Percentiles rank a stretch among this genome's conserved stretches.
These are phyloP conservation scores for Puccinia polysora DNA, from an alignment of 1,284 basidiomycete genomes.

Conservation along the genomic window DNA sequence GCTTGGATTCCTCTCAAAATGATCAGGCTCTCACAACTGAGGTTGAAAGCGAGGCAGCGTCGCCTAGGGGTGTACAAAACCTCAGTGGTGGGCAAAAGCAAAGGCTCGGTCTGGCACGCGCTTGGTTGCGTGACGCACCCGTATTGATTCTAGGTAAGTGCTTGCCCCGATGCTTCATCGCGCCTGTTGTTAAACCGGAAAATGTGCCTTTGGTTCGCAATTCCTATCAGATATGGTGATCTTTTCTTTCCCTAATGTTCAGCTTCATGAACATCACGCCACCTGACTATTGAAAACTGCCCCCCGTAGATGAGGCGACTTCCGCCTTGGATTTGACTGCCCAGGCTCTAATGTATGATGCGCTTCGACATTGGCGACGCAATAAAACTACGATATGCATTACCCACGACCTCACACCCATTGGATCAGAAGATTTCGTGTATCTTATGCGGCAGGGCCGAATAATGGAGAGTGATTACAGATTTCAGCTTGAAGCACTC, in stretches of 20 bases:
- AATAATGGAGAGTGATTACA: constrained; percentile 84
- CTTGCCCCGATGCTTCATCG: too few relatives aligned
- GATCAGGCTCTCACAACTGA: not conserved
- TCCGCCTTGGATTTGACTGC: constrained; percentile 88
- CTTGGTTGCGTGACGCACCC: constrained; percentile 75
- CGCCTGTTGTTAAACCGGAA: not conserved
- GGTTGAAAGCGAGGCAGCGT: constrained; percentile 59
- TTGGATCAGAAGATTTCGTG: constrained; percentile 72
- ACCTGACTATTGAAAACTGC: too few relatives aligned
- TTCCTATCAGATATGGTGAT: not conserved
- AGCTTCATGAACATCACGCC: not conserved
- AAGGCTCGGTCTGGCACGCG: constrained; percentile 82
- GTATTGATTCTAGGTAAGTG: constrained; percentile 80
- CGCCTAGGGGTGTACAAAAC: constrained; percentile 57
- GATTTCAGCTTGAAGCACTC: constrained; percentile 64
- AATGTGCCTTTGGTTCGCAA: not conserved
- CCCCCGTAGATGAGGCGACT: constrained; percentile 77
- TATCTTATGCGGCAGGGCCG: constrained; percentile 79
- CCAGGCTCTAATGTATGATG: constrained; percentile 79
- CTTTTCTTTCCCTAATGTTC: not conserved
- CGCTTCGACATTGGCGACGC: constrained; percentile 73
- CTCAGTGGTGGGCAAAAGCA: constrained; percentile 92
- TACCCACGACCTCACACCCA: constrained; percentile 88
- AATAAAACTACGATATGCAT: constrained; percentile 91
- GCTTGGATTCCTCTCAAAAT: constrained; percentile 53